These are phyloP conservation scores for Solanum medicagineum DNA, from an alignment of 257 asterid genomes.

Conservation along the genomic window DNA sequence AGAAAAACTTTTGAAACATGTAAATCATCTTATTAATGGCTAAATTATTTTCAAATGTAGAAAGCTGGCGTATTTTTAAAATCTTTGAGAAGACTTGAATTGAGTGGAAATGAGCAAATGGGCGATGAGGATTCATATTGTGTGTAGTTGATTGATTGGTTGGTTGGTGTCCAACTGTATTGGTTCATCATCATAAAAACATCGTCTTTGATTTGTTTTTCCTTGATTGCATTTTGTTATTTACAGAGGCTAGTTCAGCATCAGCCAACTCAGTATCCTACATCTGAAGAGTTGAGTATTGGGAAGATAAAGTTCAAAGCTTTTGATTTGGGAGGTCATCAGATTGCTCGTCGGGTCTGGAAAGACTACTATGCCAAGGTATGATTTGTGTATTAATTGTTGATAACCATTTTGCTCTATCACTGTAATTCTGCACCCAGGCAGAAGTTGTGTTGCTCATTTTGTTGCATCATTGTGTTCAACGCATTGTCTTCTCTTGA, in stretches of 20 bases:
- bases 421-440: neutral
- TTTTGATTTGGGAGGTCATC: constrained; percentile 4
- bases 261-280: constrained; percentile 10
- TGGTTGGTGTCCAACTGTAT: neutral
- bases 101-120: neutral
- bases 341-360: constrained; percentile 3
- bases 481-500: neutral
- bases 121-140: neutral
- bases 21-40: neutral
- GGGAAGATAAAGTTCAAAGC: constrained; percentile 5
- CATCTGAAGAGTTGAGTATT: constrained; percentile 6
- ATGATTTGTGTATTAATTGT: neutral
- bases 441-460: neutral
- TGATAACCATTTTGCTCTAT: neutral
- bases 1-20: neutral
- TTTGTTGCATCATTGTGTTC: neutral
- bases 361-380: constrained; percentile 6
- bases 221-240: neutral
- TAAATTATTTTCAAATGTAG: neutral
- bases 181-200: neutral
- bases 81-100: neutral
- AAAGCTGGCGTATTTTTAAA: neutral
- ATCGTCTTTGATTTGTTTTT: neutral
- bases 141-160: neutral
- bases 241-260: constrained; percentile 10